Evolutionary conservation across 257 asterid species (phyloP).

Genomic region (Cynanchum wilfordii): DNA sequence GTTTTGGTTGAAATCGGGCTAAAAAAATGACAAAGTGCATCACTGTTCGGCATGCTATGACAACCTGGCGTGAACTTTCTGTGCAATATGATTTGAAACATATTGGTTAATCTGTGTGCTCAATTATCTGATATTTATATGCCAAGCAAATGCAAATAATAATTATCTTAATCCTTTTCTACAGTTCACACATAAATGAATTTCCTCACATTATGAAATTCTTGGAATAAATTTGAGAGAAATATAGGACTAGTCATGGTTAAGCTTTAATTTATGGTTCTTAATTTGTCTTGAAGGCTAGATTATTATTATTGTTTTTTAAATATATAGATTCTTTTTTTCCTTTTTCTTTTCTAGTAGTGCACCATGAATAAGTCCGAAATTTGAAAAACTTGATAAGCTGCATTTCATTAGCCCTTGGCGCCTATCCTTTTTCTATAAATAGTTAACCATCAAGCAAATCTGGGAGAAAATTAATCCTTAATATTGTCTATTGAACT

Average conservation of each 20-base stretch:
- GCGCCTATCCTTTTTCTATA: background rate
- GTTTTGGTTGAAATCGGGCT: conserved; percentile 21
- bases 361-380: background rate
- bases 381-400: background rate
- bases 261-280: background rate
- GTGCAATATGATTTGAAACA: conserved; percentile 34
- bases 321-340: too few species aligned
- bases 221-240: background rate
- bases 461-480: background rate
- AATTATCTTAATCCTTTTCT: background rate
- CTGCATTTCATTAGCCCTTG: background rate
- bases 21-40: conserved; percentile 29
- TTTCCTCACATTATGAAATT: background rate
- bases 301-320: too few species aligned
- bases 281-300: background rate
- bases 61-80: conserved; percentile 35
- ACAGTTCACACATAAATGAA: background rate
- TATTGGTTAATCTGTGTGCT: conserved; percentile 40
- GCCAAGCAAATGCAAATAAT: background rate
- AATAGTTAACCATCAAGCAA: background rate
- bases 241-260: background rate
- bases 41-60: conserved; percentile 28
- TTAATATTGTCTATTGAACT: background rate
- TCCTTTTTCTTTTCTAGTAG: background rate
- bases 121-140: conserved; percentile 29